Evolutionary conservation across 2,329 filamentous ascomycete species (phyloP).

Genomic region (Tolypocladium sp.): DNA sequence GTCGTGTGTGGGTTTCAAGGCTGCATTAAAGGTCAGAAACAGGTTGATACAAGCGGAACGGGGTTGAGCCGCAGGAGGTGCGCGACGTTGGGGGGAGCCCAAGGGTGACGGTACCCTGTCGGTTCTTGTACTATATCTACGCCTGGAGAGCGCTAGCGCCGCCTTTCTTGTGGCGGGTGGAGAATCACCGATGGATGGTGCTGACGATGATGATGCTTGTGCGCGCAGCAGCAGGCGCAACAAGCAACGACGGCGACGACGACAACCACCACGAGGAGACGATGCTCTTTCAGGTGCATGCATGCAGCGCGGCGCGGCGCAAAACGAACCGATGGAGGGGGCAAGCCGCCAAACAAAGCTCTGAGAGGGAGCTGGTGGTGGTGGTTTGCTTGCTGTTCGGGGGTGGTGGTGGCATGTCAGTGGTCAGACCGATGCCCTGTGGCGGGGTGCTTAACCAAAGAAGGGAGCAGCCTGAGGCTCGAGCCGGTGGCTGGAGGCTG

Average conservation of each 20-base stretch:
- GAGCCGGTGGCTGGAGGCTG: not conserved
- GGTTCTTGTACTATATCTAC: not conserved
- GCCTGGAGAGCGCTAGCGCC: not conserved
- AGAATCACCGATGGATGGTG: not conserved
- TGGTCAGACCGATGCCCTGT: not conserved
- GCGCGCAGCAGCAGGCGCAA: not conserved
- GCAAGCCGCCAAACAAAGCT: not conserved
- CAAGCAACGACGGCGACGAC: not conserved
- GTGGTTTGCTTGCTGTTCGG: not conserved
- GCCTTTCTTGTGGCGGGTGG: not conserved
- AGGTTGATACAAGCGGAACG: slow-evolving; percentile 2
- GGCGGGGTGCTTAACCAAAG: not conserved
- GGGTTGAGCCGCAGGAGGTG: slow-evolving; percentile 2
- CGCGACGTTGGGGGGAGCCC: not conserved
- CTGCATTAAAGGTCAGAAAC: slow-evolving; percentile 4
- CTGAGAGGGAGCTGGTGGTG: no score
- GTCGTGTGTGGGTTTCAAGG: slow-evolving; percentile 4
- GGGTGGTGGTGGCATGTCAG: not conserved
- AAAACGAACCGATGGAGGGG: not conserved
- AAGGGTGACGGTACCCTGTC: not conserved
- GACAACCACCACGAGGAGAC: not conserved
- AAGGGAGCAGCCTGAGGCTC: not conserved
- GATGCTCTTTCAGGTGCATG: not conserved
- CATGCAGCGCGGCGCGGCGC: not conserved
- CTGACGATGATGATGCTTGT: not conserved